Evolutionary conservation across 495 filamentous ascomycete genomes (phyloP).

Genomic region (Pseudevernia furfuracea): DNA sequence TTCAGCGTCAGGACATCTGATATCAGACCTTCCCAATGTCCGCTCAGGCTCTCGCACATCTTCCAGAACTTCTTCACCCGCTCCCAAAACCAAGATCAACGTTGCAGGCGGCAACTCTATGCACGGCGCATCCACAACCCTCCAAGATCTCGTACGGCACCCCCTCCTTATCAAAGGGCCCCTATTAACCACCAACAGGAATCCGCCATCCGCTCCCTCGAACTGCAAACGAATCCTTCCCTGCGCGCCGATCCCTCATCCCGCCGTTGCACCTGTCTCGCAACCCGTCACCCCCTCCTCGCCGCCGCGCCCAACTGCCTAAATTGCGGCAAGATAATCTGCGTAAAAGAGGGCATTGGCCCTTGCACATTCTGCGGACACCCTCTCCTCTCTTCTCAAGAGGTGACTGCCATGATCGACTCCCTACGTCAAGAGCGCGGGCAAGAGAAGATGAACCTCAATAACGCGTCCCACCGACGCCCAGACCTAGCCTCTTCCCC

Average conservation of each 20-base stretch:
- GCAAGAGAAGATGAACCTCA: slow-evolving; percentile 70
- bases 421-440: slow-evolving; percentile 80
- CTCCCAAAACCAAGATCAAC: slow-evolving; percentile 51
- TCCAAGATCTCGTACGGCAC: slow-evolving; percentile 55
- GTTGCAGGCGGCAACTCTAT: slow-evolving; percentile 66
- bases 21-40: slow-evolving; percentile 66
- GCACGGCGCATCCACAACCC: slow-evolving; percentile 65
- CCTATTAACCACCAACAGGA: slow-evolving; percentile 38
- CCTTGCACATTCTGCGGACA: slow-evolving; percentile 87
- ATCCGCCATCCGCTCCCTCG: slow-evolving; percentile 80
- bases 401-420: slow-evolving; percentile 79
- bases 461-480: slow-evolving; percentile 56
- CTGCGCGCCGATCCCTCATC: slow-evolving; percentile 40
- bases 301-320: slow-evolving; percentile 85
- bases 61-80: slow-evolving; percentile 44
- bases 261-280: slow-evolving; percentile 76
- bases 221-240: slow-evolving; percentile 79
- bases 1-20: slow-evolving; percentile 64
- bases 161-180: background rate
- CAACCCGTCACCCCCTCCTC: slow-evolving; percentile 74
- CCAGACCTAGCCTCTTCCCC: slow-evolving; percentile 56
- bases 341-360: slow-evolving; percentile 85
- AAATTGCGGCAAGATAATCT: slow-evolving; percentile 93
- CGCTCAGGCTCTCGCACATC: slow-evolving; percentile 50
- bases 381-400: slow-evolving; percentile 59